phyloP scores from a whole-genome alignment of 192 early-diverging fungal genomes.

The Geranomyces michiganensis region DNA sequence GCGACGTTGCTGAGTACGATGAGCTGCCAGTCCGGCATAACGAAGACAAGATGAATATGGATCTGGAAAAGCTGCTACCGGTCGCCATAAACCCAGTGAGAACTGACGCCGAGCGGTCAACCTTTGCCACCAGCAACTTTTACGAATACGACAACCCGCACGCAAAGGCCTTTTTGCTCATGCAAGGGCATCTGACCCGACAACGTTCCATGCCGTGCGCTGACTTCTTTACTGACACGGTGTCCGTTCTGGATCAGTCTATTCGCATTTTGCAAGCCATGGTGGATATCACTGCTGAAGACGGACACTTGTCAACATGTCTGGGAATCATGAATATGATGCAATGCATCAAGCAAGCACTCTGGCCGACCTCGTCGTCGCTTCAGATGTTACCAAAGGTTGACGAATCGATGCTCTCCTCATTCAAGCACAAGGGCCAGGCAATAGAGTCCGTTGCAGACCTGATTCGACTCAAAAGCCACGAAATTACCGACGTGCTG shows the following conservation, averaged over 20 bases:
- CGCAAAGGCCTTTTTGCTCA: constrained; percentile 84
- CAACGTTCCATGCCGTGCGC: constrained; percentile 72
- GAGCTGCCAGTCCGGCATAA: constrained; percentile 94
- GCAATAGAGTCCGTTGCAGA: background rate
- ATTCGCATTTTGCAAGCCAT: constrained; percentile 92
- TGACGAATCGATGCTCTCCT: constrained; percentile 32
- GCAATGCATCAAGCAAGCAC: constrained; percentile 92
- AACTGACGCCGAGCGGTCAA: background rate
- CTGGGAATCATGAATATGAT: constrained; percentile 80
- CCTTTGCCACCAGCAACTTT: constrained; percentile 14
- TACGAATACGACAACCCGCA: constrained; percentile 79
- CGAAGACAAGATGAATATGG: constrained; percentile 88
- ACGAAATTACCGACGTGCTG: constrained; percentile 26
- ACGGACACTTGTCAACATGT: constrained; percentile 66
- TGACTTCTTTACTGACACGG: constrained; percentile 91
- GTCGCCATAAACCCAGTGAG: constrained; percentile 50
- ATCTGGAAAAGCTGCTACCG: constrained; percentile 75
- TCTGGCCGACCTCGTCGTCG: constrained; percentile 76
- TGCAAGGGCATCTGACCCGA: constrained; percentile 88
- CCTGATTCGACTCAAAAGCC: constrained; percentile 7
- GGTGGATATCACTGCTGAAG: constrained; percentile 79
- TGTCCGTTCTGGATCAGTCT: constrained; percentile 87
- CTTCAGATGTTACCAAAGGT: constrained; percentile 69
- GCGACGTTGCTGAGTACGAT: constrained; percentile 83
- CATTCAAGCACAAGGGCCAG: constrained; percentile 12